Base-by-base conservation (phyloP, 805 yeast species). In the Kurtzmaniella cleridarum region DNA sequence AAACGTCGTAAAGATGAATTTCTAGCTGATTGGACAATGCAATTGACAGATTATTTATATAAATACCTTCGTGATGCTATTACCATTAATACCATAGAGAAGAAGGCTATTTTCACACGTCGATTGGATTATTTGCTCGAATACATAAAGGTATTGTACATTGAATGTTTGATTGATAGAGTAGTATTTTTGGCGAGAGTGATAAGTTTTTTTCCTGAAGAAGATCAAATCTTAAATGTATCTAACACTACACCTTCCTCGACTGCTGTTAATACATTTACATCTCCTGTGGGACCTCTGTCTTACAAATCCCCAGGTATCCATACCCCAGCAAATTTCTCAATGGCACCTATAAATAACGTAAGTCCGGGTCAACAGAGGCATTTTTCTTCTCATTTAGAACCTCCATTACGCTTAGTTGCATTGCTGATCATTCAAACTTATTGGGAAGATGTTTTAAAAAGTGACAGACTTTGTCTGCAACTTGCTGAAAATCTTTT, bases 11-110 rank as follows among this genome's bases (percentile, higher is more conserved):
- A 61, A 57, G 24, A 20, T 20, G 24, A 20, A 20, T 20, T 20
- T 20, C 8, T 20, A 8, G 24, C 24, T 20, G 96, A 88, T 54
- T 91, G 98, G 98, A 85, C 97, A 0, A 84, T 80, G 31, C 95
- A 85, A 47, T 79, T 90, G 12, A 70, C 79, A 2, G 79, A 76
- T 40, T 84, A 70, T 48, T 49, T 81, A 10, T 78, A 73, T 44
- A 69, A 70, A 45, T 65, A 74, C 18, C 65, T 80, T 17, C 64
- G 68, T 32, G 76, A 71, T 26, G 53, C 66, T 54, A 32, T 41
- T 4, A 30, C 32, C 6, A 52, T 63, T 3, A 41, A 45, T 4
- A 40, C 58, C 4, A 42, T 41, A 0, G 73, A 68, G 14, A 53
- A 49, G 44, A 66, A 56, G 41, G 57, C 45, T 13, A 53, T 46